Percentiles rank a stretch among this genome's conserved stretches.
phyloP scores from a whole-genome alignment of 2,329 filamentous ascomycete genomes.

The Aspergillus sojae region DNA sequence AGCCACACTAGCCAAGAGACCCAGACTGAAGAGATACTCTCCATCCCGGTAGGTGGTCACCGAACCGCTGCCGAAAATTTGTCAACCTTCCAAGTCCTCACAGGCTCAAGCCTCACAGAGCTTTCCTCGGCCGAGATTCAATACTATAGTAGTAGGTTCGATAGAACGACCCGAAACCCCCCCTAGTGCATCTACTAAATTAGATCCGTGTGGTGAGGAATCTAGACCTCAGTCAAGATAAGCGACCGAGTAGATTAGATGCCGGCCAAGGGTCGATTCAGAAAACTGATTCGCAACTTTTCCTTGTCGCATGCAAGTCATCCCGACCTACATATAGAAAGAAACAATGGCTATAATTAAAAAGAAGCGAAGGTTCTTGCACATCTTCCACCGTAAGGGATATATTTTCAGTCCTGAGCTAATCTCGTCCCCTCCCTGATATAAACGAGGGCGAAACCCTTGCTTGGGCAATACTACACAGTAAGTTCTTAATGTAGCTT shows the following conservation, averaged over 20 bases:
- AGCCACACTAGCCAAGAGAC: not conserved
- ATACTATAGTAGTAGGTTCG: too few species aligned
- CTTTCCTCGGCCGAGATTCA: not conserved
- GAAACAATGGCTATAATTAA: not conserved
- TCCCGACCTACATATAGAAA: not conserved
- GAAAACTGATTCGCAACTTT: not conserved
- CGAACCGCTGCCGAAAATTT: not conserved
- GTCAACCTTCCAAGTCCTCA: not conserved
- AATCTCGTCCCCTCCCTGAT: not conserved
- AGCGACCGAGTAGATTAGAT: not conserved
- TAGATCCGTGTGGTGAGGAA: not conserved
- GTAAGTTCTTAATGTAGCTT: not conserved
- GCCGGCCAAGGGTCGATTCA: not conserved
- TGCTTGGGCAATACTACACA: not conserved
- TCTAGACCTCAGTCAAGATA: not conserved
- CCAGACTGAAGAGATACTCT: not conserved
- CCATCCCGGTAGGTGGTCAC: not conserved
- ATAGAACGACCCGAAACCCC: not conserved
- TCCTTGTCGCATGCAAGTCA: not conserved
- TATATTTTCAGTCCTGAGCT: not conserved
- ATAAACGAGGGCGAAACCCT: not conserved
- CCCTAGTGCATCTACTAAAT: not conserved
- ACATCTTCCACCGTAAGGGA: not conserved
- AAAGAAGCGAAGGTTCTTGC: not conserved
- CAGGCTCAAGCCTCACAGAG: not conserved